Conservation (phyloP, 1,284 basidiomycete species). For the Ganoderma leucocontextum region DNA sequence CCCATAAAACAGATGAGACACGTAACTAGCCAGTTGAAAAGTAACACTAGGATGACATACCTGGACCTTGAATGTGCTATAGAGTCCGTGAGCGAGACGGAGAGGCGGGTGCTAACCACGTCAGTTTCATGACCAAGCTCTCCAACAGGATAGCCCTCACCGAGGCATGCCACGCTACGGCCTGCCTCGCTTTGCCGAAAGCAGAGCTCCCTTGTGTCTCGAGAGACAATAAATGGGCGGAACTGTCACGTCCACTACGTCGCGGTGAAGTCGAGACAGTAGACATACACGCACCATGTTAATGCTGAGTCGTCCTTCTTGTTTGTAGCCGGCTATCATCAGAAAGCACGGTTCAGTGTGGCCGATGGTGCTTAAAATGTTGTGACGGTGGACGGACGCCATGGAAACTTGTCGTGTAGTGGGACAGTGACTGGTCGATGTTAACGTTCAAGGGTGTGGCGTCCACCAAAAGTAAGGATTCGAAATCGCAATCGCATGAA, state of each 20-base stretch:
- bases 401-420: background rate
- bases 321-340: background rate
- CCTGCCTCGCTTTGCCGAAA: background rate
- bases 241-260: background rate
- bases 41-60: background rate
- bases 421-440: background rate
- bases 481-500: background rate
- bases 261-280: background rate
- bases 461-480: background rate
- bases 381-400: background rate
- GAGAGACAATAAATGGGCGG: background rate
- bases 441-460: background rate
- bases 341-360: background rate
- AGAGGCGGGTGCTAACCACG: background rate
- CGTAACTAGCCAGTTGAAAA: background rate
- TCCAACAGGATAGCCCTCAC: background rate
- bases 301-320: background rate
- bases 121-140: background rate
- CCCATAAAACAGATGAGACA: no score
- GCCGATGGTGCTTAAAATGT: background rate
- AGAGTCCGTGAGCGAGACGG: no score
- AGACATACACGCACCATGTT: background rate
- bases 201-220: background rate
- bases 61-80: background rate
- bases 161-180: background rate